Evolutionary conservation across 2,329 filamentous ascomycete genomes (phyloP), one percentile per base, ranked within the genome.

Genomic region (Lachnellula hyalina): DNA sequence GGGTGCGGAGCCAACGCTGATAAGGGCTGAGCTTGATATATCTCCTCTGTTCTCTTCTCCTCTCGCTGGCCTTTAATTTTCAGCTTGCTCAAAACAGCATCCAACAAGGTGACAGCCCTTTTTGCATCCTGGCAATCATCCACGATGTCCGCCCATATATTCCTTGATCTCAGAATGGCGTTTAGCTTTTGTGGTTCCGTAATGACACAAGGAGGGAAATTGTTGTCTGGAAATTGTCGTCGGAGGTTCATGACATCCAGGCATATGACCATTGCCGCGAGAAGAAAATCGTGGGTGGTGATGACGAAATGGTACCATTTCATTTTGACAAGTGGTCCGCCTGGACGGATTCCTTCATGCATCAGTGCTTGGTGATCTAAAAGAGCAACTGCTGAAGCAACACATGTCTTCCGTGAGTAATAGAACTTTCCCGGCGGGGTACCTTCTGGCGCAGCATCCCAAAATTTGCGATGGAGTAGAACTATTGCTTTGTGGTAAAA

Each of bases 251-350:
- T 61, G 2, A 66, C n/a, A 51, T 65, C 61, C 32, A 86, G 68
- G 57, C 80, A 84, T 4, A 86, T 63, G 9, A 86, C 75, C 76
- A 84, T 82, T 54, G 79, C 77, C 0, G 82, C 82, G 1, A 86
- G 74, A 46, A 86, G 68, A 50, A 82, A 86, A 63, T 86, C 82
- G 51, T 84, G 80, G 53, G 81, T 76, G 11, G 77, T 76, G 5
- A 85, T 70, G 0, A 78, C 78, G 4, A 77, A 79, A 23, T 84
- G 67, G 59, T 84, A 83, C 78, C 81, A 84, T 6, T 77, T 75
- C 44, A 78, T 74, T 21, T 74, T 70, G 53, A 73, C 71, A 11
- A 86, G 68, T 19, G 80, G 70, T 2, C 78, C 78, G 1, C 81
- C 82, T 0, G 82, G 80, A 55, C 75, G 74, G 3, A 72, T 74